A percentile compares a stretch with the other conserved stretches of the same genome.
phyloP scores from a whole-genome alignment of 2,329 filamentous ascomycete species.

The Pseudopyrenochaeta lycopersici region DNA sequence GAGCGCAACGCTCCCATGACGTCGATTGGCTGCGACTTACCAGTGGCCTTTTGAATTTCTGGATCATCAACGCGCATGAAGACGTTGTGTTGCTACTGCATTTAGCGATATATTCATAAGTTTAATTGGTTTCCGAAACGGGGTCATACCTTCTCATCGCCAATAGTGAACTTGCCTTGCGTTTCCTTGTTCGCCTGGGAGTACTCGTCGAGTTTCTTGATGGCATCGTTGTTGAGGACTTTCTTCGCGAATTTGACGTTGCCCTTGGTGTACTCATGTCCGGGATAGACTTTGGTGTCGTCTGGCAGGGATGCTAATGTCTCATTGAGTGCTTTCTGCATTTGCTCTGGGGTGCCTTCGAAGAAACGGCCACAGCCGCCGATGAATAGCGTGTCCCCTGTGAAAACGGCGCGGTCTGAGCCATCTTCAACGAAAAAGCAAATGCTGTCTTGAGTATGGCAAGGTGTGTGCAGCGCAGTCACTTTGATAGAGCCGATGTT shows the following conservation, averaged over 20 bases:
- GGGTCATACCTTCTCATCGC: slow-evolving; percentile 83
- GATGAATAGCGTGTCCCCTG: slow-evolving; percentile 95
- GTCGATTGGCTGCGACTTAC: slow-evolving; percentile 78
- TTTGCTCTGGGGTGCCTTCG: slow-evolving; percentile 83
- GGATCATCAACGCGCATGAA: slow-evolving; percentile 95
- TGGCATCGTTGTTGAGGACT: slow-evolving; percentile 73
- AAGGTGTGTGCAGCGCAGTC: slow-evolving; percentile 91
- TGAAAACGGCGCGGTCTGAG: slow-evolving; percentile 82
- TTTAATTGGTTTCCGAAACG: background rate
- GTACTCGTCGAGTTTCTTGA: slow-evolving; percentile 80
- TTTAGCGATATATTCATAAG: background rate
- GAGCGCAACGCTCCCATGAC: slow-evolving; percentile 88
- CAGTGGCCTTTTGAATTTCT: slow-evolving; percentile 82
- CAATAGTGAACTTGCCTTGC: slow-evolving; percentile 95
- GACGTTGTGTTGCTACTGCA: slow-evolving; percentile 81
- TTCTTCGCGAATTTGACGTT: slow-evolving; percentile 89
- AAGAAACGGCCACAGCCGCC: slow-evolving; percentile 96
- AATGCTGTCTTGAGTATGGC: slow-evolving; percentile 98
- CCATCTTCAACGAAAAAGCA: slow-evolving; percentile 92
- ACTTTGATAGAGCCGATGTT: slow-evolving; percentile 84
- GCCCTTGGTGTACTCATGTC: slow-evolving; percentile 97
- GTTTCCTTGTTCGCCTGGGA: slow-evolving; percentile 84
- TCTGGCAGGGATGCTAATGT: slow-evolving; percentile 82
- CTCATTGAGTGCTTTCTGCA: slow-evolving; percentile 92
- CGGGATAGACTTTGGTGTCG: slow-evolving; percentile 92